phyloP scores from a whole-genome alignment of 2,329 filamentous ascomycete species.

The Fusarium robinianum region DNA sequence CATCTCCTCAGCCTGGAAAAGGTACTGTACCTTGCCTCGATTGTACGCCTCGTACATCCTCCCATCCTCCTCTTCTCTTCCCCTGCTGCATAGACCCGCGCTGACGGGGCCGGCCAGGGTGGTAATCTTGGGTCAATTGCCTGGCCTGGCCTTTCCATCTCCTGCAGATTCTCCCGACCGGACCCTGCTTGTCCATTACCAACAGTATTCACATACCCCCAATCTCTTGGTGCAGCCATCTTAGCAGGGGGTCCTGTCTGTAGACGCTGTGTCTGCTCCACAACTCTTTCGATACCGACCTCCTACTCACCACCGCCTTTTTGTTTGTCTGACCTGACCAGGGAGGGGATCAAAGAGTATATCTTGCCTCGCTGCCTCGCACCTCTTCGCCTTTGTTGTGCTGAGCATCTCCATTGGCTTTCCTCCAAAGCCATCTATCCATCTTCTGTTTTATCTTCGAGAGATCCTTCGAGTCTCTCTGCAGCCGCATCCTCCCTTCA shows the following conservation, averaged over 20 bases:
- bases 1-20: conserved; percentile 1
- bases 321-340: conserved; percentile 30
- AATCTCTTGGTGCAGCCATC: conserved; percentile 27
- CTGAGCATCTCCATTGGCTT: conserved; percentile 18
- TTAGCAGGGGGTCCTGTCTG: conserved; percentile 24
- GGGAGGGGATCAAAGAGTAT: conserved; percentile 30
- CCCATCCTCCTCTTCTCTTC: conserved; percentile 3
- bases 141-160: conserved; percentile 12
- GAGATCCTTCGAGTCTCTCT: conserved; percentile 1
- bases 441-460: conserved; percentile 9
- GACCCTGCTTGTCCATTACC: conserved; percentile 15
- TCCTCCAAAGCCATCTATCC: conserved; percentile 3
- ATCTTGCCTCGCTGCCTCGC: conserved; percentile 22
- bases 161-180: conserved; percentile 14
- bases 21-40: conserved; percentile 5
- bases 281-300: conserved; percentile 34
- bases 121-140: conserved; percentile 27
- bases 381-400: conserved; percentile 12
- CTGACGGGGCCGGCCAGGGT: conserved; percentile 28
- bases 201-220: conserved; percentile 19
- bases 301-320: conserved; percentile 36
- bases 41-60: conserved; percentile 16
- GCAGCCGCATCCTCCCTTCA: conserved; percentile 16
- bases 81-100: conserved; percentile 29
- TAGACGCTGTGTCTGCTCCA: conserved; percentile 26